phyloP scores from a whole-genome alignment of 2,329 filamentous ascomycete species.

The Ceratocystis alfenasii region DNA sequence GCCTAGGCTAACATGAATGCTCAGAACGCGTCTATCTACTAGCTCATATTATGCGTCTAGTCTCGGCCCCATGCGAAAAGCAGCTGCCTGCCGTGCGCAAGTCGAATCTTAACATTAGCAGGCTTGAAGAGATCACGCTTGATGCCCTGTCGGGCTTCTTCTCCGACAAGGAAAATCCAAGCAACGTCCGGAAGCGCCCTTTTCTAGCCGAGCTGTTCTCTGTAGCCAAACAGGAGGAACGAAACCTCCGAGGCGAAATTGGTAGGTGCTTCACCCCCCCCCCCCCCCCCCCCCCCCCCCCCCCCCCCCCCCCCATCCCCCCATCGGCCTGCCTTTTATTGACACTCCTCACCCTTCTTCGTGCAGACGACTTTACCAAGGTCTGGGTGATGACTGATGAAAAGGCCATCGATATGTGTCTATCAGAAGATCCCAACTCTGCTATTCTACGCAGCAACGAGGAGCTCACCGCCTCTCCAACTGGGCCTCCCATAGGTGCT shows the following conservation, averaged over 20 bases:
- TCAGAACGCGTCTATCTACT: conserved; percentile 48
- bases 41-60: conserved; percentile 47
- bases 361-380: conserved; percentile 36
- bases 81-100: conserved; percentile 44
- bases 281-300: background rate
- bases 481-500: conserved; percentile 27
- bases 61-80: conserved; percentile 39
- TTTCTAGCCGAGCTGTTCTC: conserved; percentile 51
- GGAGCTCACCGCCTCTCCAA: conserved; percentile 30
- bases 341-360: conserved; percentile 11
- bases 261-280: conserved; percentile 32
- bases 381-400: conserved; percentile 43
- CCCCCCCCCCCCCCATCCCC: background rate
- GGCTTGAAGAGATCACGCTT: conserved; percentile 46
- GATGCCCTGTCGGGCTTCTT: conserved; percentile 50
- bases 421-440: conserved; percentile 39
- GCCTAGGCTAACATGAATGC: background rate
- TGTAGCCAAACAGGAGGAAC: conserved; percentile 45
- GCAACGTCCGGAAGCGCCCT: conserved; percentile 43
- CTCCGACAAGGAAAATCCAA: conserved; percentile 40
- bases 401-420: conserved; percentile 38
- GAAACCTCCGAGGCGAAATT: conserved; percentile 44
- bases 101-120: conserved; percentile 41
- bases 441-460: conserved; percentile 27
- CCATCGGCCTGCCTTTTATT: conserved; percentile 14